Conservation (phyloP, 441 rosid species). For the Flueggea neowawraea region DNA sequence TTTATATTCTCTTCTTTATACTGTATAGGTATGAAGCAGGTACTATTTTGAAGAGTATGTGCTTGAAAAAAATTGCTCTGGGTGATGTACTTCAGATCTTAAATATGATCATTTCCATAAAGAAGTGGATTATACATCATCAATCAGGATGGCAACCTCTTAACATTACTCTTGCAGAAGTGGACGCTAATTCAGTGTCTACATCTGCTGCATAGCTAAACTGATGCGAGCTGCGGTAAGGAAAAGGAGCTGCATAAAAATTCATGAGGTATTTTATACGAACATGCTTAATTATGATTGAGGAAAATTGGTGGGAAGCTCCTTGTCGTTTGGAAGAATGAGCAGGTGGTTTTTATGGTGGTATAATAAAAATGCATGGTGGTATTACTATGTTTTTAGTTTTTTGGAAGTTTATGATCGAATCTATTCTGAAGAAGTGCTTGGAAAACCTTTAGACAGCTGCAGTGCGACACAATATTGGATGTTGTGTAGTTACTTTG, state of each 20-base stretch:
- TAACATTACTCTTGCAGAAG: conserved; percentile 21
- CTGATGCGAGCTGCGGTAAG: background rate
- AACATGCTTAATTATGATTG: background rate
- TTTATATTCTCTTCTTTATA: background rate
- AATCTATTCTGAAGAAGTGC: background rate
- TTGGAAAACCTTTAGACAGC: background rate
- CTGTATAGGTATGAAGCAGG: conserved; percentile 42
- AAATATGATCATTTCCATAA: conserved; percentile 24
- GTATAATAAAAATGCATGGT: background rate
- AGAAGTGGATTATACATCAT: conserved; percentile 35
- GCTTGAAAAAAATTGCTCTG: conserved; percentile 34
- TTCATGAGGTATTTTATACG: background rate
- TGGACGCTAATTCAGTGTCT: conserved; percentile 6
- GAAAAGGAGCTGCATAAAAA: conserved; percentile 1
- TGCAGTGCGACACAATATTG: background rate
- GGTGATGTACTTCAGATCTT: conserved; percentile 38
- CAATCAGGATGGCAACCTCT: conserved; percentile 46
- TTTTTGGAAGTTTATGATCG: background rate
- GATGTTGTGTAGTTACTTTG: background rate
- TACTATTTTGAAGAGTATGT: conserved; percentile 30
- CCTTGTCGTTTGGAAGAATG: background rate
- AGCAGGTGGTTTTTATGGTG: background rate
- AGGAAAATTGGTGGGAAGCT: background rate
- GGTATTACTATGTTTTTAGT: conserved; percentile 8
- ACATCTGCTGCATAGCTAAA: background rate